These are phyloP conservation scores for Eremothecium cymbalariae DNA, from an alignment of 1,139 yeast genomes.

Conservation along the genomic window DNA sequence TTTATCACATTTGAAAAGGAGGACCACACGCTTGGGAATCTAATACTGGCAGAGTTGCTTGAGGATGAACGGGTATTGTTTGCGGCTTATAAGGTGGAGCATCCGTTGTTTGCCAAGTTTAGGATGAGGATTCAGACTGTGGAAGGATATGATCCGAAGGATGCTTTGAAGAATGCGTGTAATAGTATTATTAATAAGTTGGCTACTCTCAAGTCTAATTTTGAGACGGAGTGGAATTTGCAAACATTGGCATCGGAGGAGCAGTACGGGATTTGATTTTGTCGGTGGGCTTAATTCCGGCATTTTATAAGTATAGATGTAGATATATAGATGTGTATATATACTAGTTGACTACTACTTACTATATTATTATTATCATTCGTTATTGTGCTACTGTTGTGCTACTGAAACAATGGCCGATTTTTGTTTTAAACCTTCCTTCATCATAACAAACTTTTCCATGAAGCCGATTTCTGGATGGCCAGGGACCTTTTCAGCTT, in stretches of 20 bases:
- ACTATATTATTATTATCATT: neutral
- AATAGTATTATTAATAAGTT: constrained; percentile 72
- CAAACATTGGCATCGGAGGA: constrained; percentile 66
- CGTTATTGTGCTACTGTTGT: constrained; percentile 2
- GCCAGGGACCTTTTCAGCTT: constrained; percentile 55
- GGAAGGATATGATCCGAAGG: constrained; percentile 86
- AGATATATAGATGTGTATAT: neutral
- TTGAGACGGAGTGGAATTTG: constrained; percentile 87
- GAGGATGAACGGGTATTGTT: constrained; percentile 81
- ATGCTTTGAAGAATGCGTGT: constrained; percentile 86
- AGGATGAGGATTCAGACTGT: constrained; percentile 91
- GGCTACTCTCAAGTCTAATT: constrained; percentile 63
- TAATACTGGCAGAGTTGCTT: constrained; percentile 76
- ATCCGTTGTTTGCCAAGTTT: constrained; percentile 92
- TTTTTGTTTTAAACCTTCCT: constrained; percentile 32
- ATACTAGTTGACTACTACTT: too few species aligned
- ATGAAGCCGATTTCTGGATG: constrained; percentile 47
- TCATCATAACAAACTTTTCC: constrained; percentile 34
- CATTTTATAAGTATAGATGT: neutral
- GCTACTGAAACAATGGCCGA: constrained; percentile 23
- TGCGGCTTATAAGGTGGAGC: constrained; percentile 96
- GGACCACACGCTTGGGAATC: constrained; percentile 91
- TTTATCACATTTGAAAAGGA: constrained; percentile 90
- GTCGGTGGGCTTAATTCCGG: neutral
- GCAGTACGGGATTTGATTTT: constrained; percentile 16